phyloP scores from a whole-genome alignment of 2,329 filamentous ascomycete genomes.

The Aureobasidium sp. region DNA sequence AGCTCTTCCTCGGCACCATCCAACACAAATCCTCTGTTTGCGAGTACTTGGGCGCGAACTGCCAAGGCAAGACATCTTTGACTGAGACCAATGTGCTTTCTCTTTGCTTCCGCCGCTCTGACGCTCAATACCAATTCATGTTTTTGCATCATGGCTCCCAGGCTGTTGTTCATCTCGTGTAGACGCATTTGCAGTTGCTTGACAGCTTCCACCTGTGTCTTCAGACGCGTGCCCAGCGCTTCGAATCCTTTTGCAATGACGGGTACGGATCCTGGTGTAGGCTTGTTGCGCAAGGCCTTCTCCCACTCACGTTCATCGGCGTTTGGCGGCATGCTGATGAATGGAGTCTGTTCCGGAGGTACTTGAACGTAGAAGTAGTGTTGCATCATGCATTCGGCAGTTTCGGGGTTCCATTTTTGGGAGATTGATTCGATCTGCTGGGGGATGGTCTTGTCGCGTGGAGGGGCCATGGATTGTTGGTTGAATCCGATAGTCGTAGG shows the following conservation, averaged over 20 bases:
- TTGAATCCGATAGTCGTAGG: constrained; percentile 18
- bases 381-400: constrained; percentile 66
- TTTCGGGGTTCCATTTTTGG: constrained; percentile 66
- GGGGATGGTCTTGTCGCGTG: constrained; percentile 62
- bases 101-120: constrained; percentile 62
- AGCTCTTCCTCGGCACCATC: constrained; percentile 74
- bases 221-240: constrained; percentile 63
- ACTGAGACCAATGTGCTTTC: constrained; percentile 65
- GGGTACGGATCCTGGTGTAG: constrained; percentile 67
- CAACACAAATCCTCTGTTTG: constrained; percentile 74
- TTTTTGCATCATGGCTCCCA: constrained; percentile 64
- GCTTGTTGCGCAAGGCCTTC: constrained; percentile 73
- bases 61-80: constrained; percentile 68
- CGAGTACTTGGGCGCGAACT: constrained; percentile 70
- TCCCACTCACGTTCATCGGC: constrained; percentile 79
- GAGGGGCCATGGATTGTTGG: constrained; percentile 10
- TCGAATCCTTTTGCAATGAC: constrained; percentile 69
- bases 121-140: constrained; percentile 73
- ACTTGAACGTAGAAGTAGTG: constrained; percentile 86
- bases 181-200: constrained; percentile 63
- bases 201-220: constrained; percentile 63
- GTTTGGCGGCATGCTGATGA: constrained; percentile 61
- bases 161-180: constrained; percentile 70
- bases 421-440: constrained; percentile 66
- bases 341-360: constrained; percentile 65